Evolutionary conservation across 139 green algal genomes (phyloP), one percentile per base, ranked within the genome.

Genomic region (Nannochloris sp.): DNA sequence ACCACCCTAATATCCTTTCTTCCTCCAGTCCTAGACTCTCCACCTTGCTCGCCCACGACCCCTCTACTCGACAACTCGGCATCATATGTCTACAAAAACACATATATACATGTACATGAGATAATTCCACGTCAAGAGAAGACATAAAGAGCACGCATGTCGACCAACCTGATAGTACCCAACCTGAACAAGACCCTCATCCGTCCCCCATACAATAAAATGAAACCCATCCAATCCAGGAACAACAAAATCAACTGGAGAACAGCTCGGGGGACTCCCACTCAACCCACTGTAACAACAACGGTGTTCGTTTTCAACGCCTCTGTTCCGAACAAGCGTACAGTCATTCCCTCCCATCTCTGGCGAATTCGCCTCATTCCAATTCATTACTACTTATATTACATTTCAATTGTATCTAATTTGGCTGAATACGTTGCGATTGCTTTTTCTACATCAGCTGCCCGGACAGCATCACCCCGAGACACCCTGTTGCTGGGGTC

Each of bases 151-250:
- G 9, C 15, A 23, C 15, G 3, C 46, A 18, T 62, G 27, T 29
- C 27, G 27, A 29, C 27, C 27, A 29, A 69, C 57, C 15, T 67
- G 25, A 2, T 48, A 62, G n/a, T 44, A 72, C 7, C 43, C 57
- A 15, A 72, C 46, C 5, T 67, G 37, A 14, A 72, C 27, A 2
- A 46, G 19, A 19, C 66, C 66, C 27, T 37, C 19, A 44, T 14
- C 54, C n/a, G n/a, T 37, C 12, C 66, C 66, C n/a, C 46, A 72
- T 2, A 58, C 66, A 7, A 72, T 44, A 34, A 72, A 69, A 23
- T 68, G 66, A 19, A 51, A 23, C 1, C 43, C 44, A 4, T 72
- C 58, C 7, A 69, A 34, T 2, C 66, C 66, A 19, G 66, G 57
- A 44, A 72, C 29, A 1, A 72, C n/a, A 27, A 72, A 72, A 66